Evolutionary conservation across 2,329 filamentous ascomycete species (phyloP).

Genomic region (Ciborinia camelliae): DNA sequence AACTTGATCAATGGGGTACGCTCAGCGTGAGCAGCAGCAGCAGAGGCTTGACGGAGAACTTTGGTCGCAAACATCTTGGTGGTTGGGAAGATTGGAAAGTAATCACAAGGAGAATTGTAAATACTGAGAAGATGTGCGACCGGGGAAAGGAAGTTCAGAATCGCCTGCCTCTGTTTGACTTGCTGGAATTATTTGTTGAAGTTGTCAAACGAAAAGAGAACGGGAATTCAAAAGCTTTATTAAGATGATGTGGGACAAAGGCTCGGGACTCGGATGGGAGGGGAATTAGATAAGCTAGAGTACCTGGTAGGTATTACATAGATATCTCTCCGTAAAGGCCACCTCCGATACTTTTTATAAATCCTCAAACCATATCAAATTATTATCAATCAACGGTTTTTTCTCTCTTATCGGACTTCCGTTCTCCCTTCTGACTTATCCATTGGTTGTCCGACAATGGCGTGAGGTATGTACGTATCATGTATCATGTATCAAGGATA

Average conservation of each 20-base stretch:
- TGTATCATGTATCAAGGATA: too few species aligned
- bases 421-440: too few species aligned
- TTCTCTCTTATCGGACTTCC: constrained; percentile 4
- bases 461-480: background rate
- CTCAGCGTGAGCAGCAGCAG: constrained; percentile 35
- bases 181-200: background rate
- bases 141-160: background rate
- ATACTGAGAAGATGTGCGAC: constrained; percentile 9
- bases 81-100: constrained; percentile 2
- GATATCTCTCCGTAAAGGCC: constrained; percentile 8
- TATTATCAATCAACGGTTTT: background rate
- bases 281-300: background rate
- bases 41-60: constrained; percentile 38
- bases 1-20: constrained; percentile 44
- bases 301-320: too few species aligned
- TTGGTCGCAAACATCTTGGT: constrained; percentile 40
- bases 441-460: background rate
- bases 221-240: constrained; percentile 9
- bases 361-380: background rate
- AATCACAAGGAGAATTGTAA: background rate
- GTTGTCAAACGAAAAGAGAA: background rate
- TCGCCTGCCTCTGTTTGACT: constrained; percentile 8
- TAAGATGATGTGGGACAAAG: constrained; percentile 1
- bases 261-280: background rate
- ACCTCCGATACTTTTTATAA: background rate